These are phyloP conservation scores for Coriaria nepalensis DNA, from an alignment of 306 rosid species.

Conservation along the genomic window DNA sequence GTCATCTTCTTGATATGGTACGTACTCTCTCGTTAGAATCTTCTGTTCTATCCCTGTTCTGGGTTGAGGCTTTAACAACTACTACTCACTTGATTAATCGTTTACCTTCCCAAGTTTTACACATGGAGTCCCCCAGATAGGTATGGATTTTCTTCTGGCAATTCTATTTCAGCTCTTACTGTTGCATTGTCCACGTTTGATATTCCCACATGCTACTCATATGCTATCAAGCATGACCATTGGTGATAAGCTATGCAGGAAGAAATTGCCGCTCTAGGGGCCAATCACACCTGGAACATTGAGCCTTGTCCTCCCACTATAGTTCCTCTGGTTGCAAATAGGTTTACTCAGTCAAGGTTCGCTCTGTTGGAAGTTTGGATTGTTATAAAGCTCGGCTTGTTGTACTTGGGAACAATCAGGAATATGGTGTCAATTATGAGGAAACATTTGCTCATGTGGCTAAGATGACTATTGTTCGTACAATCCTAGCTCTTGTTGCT, in stretches of 20 bases:
- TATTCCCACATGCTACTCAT: neutral
- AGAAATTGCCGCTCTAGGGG: neutral
- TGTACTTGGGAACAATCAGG: neutral
- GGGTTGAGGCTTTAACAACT: too few species aligned
- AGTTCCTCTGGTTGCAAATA: neutral
- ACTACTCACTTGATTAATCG: neutral
- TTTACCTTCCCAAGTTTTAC: conserved; percentile 9
- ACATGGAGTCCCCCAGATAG: conserved; percentile 1
- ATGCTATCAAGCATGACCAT: neutral
- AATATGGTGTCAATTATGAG: neutral
- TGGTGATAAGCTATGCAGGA: neutral
- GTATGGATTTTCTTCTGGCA: neutral
- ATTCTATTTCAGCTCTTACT: conserved; percentile 1
- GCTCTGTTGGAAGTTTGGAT: neutral
- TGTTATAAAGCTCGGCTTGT: neutral
- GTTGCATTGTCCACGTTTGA: conserved; percentile 1
- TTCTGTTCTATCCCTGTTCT: neutral
- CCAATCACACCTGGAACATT: neutral
- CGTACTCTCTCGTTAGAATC: neutral
- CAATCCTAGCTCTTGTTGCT: neutral
- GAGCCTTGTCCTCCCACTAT: neutral
- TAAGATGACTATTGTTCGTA: neutral
- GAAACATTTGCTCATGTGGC: neutral
- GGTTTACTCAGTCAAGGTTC: neutral
- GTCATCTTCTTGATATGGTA: neutral